Evolutionary conservation across 1,284 basidiomycete species (phyloP).

Genomic region (Ceratobasidium theobromae): DNA sequence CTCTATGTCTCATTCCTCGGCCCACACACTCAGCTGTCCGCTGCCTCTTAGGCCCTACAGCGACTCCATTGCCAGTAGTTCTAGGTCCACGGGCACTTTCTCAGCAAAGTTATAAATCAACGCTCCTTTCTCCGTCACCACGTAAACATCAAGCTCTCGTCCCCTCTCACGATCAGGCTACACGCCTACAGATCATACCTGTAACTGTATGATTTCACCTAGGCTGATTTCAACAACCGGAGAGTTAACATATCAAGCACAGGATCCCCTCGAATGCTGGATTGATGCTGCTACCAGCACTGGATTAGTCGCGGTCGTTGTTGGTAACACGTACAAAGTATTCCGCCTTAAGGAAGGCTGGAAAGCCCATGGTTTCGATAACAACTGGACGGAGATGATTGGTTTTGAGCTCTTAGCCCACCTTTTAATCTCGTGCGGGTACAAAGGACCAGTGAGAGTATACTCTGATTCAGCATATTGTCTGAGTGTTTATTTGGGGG

Average conservation of each 20-base stretch:
- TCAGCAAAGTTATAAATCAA: not conserved
- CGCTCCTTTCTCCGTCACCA: not conserved
- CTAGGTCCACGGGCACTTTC: not conserved
- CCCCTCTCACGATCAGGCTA: not conserved
- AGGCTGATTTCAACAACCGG: not conserved
- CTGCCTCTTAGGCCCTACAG: not conserved
- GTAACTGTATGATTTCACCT: not conserved
- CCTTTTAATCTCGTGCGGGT: not conserved
- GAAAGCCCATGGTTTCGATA: not conserved
- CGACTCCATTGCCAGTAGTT: not conserved
- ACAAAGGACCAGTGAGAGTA: not conserved
- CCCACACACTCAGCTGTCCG: not conserved
- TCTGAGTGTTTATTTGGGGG: not conserved
- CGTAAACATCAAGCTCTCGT: not conserved
- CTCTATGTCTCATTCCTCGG: not conserved
- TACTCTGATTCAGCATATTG: slow-evolving; percentile 1
- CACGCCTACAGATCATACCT: not conserved
- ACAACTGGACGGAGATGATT: slow-evolving; percentile 10
- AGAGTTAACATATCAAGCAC: too few species aligned
- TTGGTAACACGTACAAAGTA: slow-evolving; percentile 2
- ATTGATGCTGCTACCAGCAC: slow-evolving; percentile 14
- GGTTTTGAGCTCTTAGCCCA: slow-evolving; percentile 10
- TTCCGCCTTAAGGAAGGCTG: slow-evolving; percentile 10
- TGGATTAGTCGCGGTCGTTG: not conserved
- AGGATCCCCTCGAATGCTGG: slow-evolving; percentile 19